Evolutionary conservation across 1,139 yeast genomes (phyloP).

Genomic region (Sporopachydermia cereana): DNA sequence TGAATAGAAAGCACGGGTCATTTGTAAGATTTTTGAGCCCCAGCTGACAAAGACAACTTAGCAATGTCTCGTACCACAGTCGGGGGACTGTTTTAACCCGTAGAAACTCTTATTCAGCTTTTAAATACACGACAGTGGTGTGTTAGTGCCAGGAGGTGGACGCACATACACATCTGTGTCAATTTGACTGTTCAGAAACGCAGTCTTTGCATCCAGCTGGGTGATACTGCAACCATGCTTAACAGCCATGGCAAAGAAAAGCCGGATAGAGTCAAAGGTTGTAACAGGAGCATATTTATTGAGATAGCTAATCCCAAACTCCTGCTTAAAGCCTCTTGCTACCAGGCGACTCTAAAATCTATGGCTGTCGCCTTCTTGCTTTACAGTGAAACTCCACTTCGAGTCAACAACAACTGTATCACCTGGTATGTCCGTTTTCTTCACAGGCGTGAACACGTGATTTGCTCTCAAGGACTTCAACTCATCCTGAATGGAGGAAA

Average conservation of each 20-base stretch:
- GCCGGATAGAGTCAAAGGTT: background rate
- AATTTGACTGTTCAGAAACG: background rate
- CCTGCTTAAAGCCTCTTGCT: constrained; percentile 5
- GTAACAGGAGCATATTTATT: constrained; percentile 1
- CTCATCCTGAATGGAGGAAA: no score
- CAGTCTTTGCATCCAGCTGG: background rate
- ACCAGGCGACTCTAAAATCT: no score
- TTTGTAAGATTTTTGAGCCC: background rate
- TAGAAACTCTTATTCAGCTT: background rate
- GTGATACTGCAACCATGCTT: background rate
- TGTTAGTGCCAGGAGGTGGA: background rate
- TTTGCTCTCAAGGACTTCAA: no score
- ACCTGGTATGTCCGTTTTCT: no score
- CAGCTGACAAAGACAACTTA: background rate
- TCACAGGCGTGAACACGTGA: no score
- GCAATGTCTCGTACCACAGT: background rate
- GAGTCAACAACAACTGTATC: no score
- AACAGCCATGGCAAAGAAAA: background rate
- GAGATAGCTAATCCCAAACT: background rate
- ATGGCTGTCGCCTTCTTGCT: no score
- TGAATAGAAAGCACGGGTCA: background rate
- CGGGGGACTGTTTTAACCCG: background rate
- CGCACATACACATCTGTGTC: background rate
- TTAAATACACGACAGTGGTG: background rate
- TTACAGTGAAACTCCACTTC: no score